Evolutionary conservation across 2,329 filamentous ascomycete genomes (phyloP).

Genomic region (Penicillium sp.): DNA sequence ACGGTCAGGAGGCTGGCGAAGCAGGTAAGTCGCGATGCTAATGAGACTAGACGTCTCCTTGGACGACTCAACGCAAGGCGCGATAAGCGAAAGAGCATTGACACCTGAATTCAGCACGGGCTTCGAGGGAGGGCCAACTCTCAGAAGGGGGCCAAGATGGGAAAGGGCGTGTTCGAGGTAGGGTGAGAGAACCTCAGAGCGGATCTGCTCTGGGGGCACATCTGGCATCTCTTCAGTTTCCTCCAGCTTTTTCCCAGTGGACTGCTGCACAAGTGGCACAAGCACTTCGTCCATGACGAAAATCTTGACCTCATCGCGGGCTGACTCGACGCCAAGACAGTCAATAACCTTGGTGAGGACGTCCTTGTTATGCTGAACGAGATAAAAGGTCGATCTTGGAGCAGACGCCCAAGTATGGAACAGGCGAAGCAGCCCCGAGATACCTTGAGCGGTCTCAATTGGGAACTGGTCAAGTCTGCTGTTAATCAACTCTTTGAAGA

Average conservation of each 20-base stretch:
- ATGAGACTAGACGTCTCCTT: conserved; percentile 73
- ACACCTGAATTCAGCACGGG: conserved; percentile 80
- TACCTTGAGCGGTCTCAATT: conserved; percentile 82
- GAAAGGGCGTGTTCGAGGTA: conserved; percentile 70
- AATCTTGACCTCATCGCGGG: conserved; percentile 83
- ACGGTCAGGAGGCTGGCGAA: conserved; percentile 80
- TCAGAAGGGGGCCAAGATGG: conserved; percentile 56
- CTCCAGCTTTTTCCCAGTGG: conserved; percentile 56
- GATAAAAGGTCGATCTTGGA: conserved; percentile 67
- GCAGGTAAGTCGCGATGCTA: conserved; percentile 76
- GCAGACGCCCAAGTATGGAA: conserved; percentile 80
- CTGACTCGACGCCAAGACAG: conserved; percentile 71
- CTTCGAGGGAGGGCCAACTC: conserved; percentile 64
- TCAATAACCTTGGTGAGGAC: conserved; percentile 74
- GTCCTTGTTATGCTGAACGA: conserved; percentile 63
- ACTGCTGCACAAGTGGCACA: conserved; percentile 67
- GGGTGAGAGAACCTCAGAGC: conserved; percentile 47
- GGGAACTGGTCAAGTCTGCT: conserved; percentile 79
- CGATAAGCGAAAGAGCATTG: conserved; percentile 75
- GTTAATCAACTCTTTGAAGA: conserved; percentile 75
- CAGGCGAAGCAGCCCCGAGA: conserved; percentile 80
- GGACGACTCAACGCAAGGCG: conserved; percentile 69
- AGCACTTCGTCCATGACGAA: conserved; percentile 78
- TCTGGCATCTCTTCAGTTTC: conserved; percentile 53
- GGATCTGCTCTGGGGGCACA: conserved; percentile 45